Evolutionary conservation across 805 yeast genomes (phyloP).

Genomic region (Komagataella kurtzmanii): DNA sequence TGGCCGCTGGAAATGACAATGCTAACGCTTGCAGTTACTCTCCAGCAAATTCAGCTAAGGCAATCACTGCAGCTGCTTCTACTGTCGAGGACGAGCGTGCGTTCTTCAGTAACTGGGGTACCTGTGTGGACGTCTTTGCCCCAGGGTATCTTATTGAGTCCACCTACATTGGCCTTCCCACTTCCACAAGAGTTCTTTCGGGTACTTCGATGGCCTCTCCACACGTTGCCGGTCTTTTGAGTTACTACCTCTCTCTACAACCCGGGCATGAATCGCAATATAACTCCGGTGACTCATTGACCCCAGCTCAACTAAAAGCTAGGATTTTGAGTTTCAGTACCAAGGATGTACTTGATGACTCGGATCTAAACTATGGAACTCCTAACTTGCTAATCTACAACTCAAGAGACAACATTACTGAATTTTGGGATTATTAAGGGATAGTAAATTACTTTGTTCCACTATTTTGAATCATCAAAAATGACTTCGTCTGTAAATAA

Average conservation of each 20-base stretch:
- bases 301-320: slow-evolving; percentile 68
- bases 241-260: neutral
- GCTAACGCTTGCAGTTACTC: slow-evolving; percentile 68
- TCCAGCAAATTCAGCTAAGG: slow-evolving; percentile 67
- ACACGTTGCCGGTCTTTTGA: slow-evolving; percentile 41
- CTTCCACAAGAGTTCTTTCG: slow-evolving; percentile 5
- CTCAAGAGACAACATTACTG: neutral
- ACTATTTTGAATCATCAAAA: neutral
- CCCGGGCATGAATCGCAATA: neutral
- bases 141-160: slow-evolving; percentile 64
- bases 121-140: slow-evolving; percentile 80
- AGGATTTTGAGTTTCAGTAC: slow-evolving; percentile 61
- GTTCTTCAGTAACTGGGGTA: slow-evolving; percentile 80
- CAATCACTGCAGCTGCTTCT: slow-evolving; percentile 80
- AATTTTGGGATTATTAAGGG: neutral
- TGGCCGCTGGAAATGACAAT: slow-evolving; percentile 81
- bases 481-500: neutral
- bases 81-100: slow-evolving; percentile 67
- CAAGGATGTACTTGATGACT: slow-evolving; percentile 27
- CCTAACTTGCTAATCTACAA: neutral
- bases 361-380: neutral
- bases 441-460: neutral
- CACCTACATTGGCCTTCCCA: neutral
- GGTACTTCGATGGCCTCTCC: slow-evolving; percentile 73
- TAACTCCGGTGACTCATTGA: slow-evolving; percentile 25